These are phyloP conservation scores for Dactylorhiza incarnata DNA, from an alignment of 106 monocot species.

Conservation along the genomic window DNA sequence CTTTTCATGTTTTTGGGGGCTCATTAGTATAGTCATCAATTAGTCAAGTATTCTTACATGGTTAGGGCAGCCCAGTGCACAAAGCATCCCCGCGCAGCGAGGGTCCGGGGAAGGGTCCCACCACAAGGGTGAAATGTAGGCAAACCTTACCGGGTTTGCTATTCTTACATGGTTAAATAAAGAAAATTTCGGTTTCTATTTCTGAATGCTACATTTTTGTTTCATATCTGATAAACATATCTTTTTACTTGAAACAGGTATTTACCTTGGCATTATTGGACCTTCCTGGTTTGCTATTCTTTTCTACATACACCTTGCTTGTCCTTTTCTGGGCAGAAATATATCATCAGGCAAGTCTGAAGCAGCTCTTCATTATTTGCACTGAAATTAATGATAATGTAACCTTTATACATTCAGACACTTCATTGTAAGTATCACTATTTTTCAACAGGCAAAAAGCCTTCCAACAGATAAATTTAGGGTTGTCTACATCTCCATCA, in stretches of 20 bases:
- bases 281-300: slow-evolving; percentile 80
- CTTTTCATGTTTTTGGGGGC: no score
- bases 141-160: no score
- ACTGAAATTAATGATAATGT: neutral
- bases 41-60: no score
- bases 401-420: neutral
- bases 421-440: neutral
- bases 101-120: no score
- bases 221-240: neutral
- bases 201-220: neutral
- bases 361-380: neutral
- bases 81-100: no score
- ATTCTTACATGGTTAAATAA: no score
- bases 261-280: slow-evolving; percentile 53
- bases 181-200: no score
- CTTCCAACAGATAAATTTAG: slow-evolving; percentile 86
- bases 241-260: slow-evolving; percentile 40
- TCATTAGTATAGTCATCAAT: no score
- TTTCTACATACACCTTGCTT: slow-evolving; percentile 93
- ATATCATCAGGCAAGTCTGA: slow-evolving; percentile 69
- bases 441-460: slow-evolving; percentile 47
- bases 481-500: slow-evolving; percentile 50
- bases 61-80: no score
- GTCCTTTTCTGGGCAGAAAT: slow-evolving; percentile 99
- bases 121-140: no score